Conservation (phyloP, 2,329 filamentous ascomycete species). For the Colletotrichum aenigma region DNA sequence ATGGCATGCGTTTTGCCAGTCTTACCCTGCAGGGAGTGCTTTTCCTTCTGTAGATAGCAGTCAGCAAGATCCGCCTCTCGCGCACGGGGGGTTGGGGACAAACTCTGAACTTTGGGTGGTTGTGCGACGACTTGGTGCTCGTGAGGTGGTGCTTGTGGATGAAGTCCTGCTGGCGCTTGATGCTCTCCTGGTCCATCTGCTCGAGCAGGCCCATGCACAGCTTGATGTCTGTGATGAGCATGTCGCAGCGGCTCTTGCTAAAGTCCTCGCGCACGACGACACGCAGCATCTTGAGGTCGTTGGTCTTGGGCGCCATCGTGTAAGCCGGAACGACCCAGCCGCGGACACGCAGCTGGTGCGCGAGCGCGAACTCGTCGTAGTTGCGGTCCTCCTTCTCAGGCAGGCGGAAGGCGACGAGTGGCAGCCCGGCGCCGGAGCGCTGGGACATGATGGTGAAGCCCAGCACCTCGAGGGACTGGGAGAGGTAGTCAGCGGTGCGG, state of each 20-base stretch:
- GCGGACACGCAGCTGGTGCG: conserved; percentile 83
- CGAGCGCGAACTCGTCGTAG: conserved; percentile 79
- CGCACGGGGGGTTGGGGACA: conserved; percentile 24
- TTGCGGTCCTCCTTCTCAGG: conserved; percentile 51
- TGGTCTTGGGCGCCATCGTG: conserved; percentile 91
- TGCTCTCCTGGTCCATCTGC: conserved; percentile 72
- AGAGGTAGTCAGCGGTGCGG: conserved; percentile 85
- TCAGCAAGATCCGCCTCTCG: neutral
- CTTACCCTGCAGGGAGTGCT: conserved; percentile 88
- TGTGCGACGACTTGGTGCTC: conserved; percentile 57
- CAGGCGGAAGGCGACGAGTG: conserved; percentile 84
- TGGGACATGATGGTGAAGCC: conserved; percentile 92
- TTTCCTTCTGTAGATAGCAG: conserved; percentile 62
- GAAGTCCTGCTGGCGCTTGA: conserved; percentile 73
- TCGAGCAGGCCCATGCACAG: conserved; percentile 74
- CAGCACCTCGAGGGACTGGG: conserved; percentile 71
- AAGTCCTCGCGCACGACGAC: conserved; percentile 95
- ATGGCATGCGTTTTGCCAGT: conserved; percentile 87
- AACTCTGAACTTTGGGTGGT: conserved; percentile 55
- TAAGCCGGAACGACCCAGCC: conserved; percentile 96
- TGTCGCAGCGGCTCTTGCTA: conserved; percentile 79
- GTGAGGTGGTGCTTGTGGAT: conserved; percentile 61
- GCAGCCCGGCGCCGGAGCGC: conserved; percentile 76
- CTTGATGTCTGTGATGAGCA: conserved; percentile 79
- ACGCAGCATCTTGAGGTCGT: conserved; percentile 86